Evolutionary conservation across 192 early-diverging fungal species (phyloP).

Genomic region (Physocladia obscura): DNA sequence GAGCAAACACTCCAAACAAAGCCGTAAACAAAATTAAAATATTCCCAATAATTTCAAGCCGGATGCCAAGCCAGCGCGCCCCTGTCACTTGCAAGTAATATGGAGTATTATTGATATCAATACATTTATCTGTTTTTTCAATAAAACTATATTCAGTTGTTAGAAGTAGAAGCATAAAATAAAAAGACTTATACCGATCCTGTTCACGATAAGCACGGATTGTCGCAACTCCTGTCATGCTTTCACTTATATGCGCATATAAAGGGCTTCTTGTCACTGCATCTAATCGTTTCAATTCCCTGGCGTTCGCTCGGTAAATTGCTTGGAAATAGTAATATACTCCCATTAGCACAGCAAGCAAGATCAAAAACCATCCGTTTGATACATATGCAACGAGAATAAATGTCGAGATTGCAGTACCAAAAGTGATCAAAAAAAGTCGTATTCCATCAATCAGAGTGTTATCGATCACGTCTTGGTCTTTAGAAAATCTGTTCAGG

Average conservation of each 20-base stretch:
- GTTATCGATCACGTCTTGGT: slow-evolving; percentile 65
- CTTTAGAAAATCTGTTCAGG: slow-evolving; percentile 63
- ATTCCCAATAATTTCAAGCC: slow-evolving; percentile 60
- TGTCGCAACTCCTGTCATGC: slow-evolving; percentile 74
- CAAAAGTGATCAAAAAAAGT: slow-evolving; percentile 37
- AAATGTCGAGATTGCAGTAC: slow-evolving; percentile 28
- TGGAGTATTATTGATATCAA: slow-evolving; percentile 77
- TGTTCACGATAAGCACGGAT: slow-evolving; percentile 80
- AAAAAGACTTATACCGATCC: slow-evolving; percentile 29
- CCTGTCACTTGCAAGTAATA: slow-evolving; percentile 67
- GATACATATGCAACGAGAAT: slow-evolving; percentile 27
- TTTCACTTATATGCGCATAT: slow-evolving; percentile 75
- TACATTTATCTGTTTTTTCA: slow-evolving; percentile 57
- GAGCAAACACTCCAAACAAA: slow-evolving; percentile 62
- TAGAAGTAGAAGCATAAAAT: not conserved
- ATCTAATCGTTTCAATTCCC: slow-evolving; percentile 44
- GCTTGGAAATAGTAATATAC: slow-evolving; percentile 39
- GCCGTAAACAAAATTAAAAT: slow-evolving; percentile 73
- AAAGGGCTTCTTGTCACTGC: slow-evolving; percentile 57
- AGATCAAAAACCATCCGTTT: slow-evolving; percentile 28
- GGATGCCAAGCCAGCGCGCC: slow-evolving; percentile 36
- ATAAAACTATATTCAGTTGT: slow-evolving; percentile 60
- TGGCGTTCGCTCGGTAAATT: slow-evolving; percentile 31
- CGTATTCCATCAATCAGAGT: slow-evolving; percentile 57
- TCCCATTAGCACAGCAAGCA: slow-evolving; percentile 25